phyloP scores from a whole-genome alignment of 2,329 filamentous ascomycete genomes.

The Beauveria sp. region DNA sequence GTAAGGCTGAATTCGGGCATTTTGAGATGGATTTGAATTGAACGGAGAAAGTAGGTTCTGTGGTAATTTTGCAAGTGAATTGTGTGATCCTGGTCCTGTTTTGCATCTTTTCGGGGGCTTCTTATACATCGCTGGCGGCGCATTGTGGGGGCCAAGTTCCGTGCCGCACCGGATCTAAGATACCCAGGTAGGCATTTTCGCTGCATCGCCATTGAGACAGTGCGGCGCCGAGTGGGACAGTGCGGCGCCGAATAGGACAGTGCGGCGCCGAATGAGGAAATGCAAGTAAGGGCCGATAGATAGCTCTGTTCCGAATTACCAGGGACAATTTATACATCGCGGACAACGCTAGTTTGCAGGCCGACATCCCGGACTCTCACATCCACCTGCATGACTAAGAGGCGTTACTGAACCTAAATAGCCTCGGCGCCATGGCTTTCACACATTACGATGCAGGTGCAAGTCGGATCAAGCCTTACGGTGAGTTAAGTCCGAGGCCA shows the following conservation, averaged over 20 bases:
- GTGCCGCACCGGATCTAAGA: neutral
- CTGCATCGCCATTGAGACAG: neutral
- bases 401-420: neutral
- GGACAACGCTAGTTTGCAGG: neutral
- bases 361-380: neutral
- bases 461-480: neutral
- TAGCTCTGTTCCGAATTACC: neutral
- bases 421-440: neutral
- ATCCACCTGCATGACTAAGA: neutral
- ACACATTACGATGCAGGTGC: neutral
- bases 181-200: neutral
- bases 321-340: neutral
- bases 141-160: neutral
- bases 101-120: neutral
- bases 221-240: neutral
- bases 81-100: neutral
- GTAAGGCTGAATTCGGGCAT: slow-evolving; percentile 17
- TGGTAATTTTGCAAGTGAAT: neutral
- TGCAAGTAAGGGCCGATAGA: neutral
- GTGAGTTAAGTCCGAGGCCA: neutral
- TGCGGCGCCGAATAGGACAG: too few relatives aligned
- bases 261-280: neutral
- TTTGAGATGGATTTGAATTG: neutral
- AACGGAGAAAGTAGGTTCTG: neutral
- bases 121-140: neutral